Percentiles rank a stretch among this genome's conserved stretches.
Evolutionary conservation across 1,284 basidiomycete species (phyloP).

Genomic region (Exsudoporus floridanus): DNA sequence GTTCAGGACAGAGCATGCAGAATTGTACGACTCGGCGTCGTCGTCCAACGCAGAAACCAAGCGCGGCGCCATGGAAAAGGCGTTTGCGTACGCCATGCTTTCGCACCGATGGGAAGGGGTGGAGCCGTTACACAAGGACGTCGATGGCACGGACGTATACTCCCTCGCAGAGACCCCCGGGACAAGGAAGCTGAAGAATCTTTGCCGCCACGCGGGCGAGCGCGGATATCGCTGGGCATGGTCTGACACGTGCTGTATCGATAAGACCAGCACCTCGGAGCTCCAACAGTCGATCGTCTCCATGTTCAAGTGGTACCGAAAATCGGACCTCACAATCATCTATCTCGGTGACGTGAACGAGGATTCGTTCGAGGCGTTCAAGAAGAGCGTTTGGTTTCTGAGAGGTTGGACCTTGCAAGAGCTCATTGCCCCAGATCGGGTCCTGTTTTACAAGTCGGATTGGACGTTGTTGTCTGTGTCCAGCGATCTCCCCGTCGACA

Average conservation of each 20-base stretch:
- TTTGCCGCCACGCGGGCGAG: conserved; percentile 19
- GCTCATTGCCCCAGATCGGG: conserved; percentile 19
- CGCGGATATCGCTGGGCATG: conserved; percentile 25
- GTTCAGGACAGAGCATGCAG: conserved; percentile 15
- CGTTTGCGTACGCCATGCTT: conserved; percentile 26
- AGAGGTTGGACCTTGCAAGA: conserved; percentile 29
- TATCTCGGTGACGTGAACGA: conserved; percentile 21
- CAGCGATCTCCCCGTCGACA: conserved; percentile 18
- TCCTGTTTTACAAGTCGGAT: conserved; percentile 25
- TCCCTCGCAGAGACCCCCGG: conserved; percentile 17
- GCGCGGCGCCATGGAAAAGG: conserved; percentile 4
- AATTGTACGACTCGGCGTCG: conserved; percentile 10
- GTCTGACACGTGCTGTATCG: conserved; percentile 28
- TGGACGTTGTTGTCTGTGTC: conserved; percentile 18
- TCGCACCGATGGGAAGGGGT: conserved; percentile 23
- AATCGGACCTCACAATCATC: conserved; percentile 23
- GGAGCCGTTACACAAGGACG: conserved; percentile 20
- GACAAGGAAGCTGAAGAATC: conserved; percentile 17
- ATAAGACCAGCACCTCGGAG: conserved; percentile 26
- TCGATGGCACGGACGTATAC: conserved; percentile 19
- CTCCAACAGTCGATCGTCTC: conserved; percentile 29
- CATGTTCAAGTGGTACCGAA: conserved; percentile 28
- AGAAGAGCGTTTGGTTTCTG: conserved; percentile 20
- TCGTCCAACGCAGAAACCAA: conserved; percentile 4
- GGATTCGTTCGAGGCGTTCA: conserved; percentile 15